Conservation (phyloP, 1,284 basidiomycete genomes). For the Pulveroboletus sp. region DNA sequence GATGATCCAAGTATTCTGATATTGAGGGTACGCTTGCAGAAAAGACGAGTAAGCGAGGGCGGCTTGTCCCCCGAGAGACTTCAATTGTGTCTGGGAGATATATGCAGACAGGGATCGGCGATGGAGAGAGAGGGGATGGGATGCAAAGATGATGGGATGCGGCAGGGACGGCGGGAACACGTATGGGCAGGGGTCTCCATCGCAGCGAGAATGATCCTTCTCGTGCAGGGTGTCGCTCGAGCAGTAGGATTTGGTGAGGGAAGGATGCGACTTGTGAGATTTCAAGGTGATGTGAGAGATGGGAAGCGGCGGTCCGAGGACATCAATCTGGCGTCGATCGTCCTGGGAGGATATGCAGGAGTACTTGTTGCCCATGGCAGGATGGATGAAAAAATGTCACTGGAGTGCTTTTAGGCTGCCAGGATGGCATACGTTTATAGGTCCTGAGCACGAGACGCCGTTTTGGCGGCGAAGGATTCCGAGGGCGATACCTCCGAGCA, state of each 20-base stretch:
- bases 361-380: slow-evolving; percentile 47
- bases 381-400: neutral
- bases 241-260: slow-evolving; percentile 34
- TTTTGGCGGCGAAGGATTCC: neutral
- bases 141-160: neutral
- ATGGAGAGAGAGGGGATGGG: neutral
- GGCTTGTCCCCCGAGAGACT: slow-evolving; percentile 32
- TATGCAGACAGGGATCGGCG: slow-evolving; percentile 30
- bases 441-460: neutral
- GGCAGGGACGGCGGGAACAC: neutral
- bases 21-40: slow-evolving; percentile 50
- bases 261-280: slow-evolving; percentile 40
- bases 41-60: slow-evolving; percentile 43
- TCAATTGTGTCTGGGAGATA: slow-evolving; percentile 26
- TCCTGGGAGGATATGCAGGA: slow-evolving; percentile 27
- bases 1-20: slow-evolving; percentile 62
- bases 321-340: slow-evolving; percentile 21
- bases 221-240: slow-evolving; percentile 38
- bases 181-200: slow-evolving; percentile 16
- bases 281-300: slow-evolving; percentile 42
- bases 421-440: slow-evolving; percentile 24
- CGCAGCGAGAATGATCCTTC: slow-evolving; percentile 27
- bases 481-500: neutral
- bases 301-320: slow-evolving; percentile 28
- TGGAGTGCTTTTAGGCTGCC: neutral